phyloP scores from a whole-genome alignment of 306 rosid genomes.

The Lablab purpureus region DNA sequence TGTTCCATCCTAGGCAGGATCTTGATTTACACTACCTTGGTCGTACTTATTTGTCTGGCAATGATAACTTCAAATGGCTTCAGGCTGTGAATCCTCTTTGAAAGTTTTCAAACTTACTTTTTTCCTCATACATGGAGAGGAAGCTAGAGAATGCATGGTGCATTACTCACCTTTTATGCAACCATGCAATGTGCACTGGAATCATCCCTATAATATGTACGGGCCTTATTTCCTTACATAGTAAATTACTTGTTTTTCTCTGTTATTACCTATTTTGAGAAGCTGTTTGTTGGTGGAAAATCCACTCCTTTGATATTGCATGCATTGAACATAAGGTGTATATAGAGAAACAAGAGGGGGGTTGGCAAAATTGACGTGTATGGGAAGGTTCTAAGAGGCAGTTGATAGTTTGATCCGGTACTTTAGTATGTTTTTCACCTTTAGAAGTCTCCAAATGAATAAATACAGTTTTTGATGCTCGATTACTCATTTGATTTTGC shows the following conservation, averaged over 20 bases:
- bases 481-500: background rate
- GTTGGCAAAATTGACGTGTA: background rate
- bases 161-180: background rate
- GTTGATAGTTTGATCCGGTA: constrained; percentile 6
- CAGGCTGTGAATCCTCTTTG: background rate
- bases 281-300: constrained; percentile 1
- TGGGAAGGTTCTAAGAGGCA: constrained; percentile 24
- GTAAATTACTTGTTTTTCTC: constrained; percentile 12
- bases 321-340: constrained; percentile 25
- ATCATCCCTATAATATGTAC: background rate
- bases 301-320: constrained; percentile 13
- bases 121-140: background rate
- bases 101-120: background rate
- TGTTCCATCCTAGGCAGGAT: background rate
- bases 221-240: background rate
- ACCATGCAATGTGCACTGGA: background rate
- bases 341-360: background rate
- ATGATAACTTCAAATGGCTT: background rate
- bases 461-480: constrained; percentile 22
- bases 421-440: background rate
- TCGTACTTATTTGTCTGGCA: background rate
- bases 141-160: background rate
- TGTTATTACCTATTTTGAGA: background rate
- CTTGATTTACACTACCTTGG: background rate
- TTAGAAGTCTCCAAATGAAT: constrained; percentile 30